These are phyloP conservation scores for rapeseed (Brassica napus) DNA, from an alignment of 345 rosid species.

Conservation along the genomic window Da-Ae NC_063438.1:27912501-27913000, in stretches of 20 bases:
- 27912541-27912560: conserved; percentile 75
- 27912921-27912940: conserved; percentile 87
- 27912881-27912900: conserved; percentile 18
- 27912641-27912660: conserved; percentile 10
- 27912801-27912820: conserved; percentile 95
- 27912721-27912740: conserved; percentile 63
- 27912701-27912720: not conserved
- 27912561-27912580: conserved; percentile 93
- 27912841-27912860: conserved; percentile 29
- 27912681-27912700: conserved; percentile 5
- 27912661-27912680: conserved; percentile 9
- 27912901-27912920: conserved; percentile 50
- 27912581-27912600: conserved; percentile 90
- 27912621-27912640: not conserved
- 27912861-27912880: not conserved
- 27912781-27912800: conserved; percentile 90
- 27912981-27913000: conserved; percentile 14
- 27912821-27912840: conserved; percentile 96
- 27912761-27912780: conserved; percentile 78
- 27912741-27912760: conserved; percentile 77
- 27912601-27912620: conserved; percentile 79
- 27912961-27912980: conserved; percentile 70
- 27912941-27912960: conserved; percentile 67
- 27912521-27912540: conserved; percentile 81
- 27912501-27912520: conserved; percentile 98